Percentiles rank a stretch among this genome's conserved stretches.
Evolutionary conservation across 805 yeast species (phyloP).

Genomic region (Cyberlindnera mycetangii): DNA sequence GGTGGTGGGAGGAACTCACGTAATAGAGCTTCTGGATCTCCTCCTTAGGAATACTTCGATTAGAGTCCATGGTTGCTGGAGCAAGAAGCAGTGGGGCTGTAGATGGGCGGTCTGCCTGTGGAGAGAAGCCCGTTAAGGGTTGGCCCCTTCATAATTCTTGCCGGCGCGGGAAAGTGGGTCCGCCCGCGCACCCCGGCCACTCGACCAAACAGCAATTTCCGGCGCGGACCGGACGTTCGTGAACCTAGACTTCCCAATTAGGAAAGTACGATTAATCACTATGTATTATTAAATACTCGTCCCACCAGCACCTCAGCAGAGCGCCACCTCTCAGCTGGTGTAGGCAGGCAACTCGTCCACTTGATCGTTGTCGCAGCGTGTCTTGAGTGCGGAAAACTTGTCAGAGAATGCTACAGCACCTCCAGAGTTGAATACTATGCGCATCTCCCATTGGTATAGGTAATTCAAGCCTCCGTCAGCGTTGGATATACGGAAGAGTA

Average conservation of each 20-base stretch:
- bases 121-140: constrained; percentile 12
- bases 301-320: neutral
- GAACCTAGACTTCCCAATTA: constrained; percentile 5
- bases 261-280: neutral
- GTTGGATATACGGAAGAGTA: constrained; percentile 36
- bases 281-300: neutral
- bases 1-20: constrained; percentile 17
- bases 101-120: constrained; percentile 8
- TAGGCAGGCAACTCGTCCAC: constrained; percentile 45
- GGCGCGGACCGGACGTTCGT: neutral
- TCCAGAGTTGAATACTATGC: constrained; percentile 43
- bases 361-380: constrained; percentile 40
- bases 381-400: constrained; percentile 32
- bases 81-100: constrained; percentile 1
- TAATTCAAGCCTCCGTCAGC: constrained; percentile 35
- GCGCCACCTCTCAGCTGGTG: constrained; percentile 9
- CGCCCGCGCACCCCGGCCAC: neutral
- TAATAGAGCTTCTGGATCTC: constrained; percentile 29
- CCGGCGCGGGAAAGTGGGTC: constrained; percentile 4
- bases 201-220: neutral
- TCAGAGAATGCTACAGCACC: constrained; percentile 44
- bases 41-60: constrained; percentile 25
- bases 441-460: constrained; percentile 37
- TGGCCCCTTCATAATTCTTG: constrained; percentile 13
- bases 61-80: constrained; percentile 22